Conservation (phyloP, 2,329 filamentous ascomycete genomes). For the Colletotrichum magnum region DNA sequence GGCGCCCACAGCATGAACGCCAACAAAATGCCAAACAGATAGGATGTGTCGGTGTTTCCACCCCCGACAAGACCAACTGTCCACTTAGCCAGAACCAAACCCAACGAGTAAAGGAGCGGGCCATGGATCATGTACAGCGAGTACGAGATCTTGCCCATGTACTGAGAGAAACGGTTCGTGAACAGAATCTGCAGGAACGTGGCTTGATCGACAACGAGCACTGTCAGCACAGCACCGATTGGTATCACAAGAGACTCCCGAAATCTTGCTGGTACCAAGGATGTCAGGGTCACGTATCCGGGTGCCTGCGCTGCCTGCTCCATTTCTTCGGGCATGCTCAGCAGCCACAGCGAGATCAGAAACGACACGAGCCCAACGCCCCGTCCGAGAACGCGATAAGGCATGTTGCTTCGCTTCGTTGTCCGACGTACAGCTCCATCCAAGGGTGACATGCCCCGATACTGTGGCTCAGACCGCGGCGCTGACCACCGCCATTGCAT, state of each 20-base stretch:
- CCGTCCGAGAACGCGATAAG: not conserved
- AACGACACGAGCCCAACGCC: constrained; percentile 10
- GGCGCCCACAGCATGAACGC: constrained; percentile 1
- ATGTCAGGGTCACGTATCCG: constrained; percentile 10
- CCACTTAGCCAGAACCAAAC: not conserved
- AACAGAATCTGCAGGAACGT: constrained; percentile 42
- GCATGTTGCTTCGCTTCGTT: not conserved
- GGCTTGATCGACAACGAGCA: not conserved
- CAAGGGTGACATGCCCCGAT: not conserved
- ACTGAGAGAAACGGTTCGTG: constrained; percentile 50
- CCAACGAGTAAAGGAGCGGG: constrained; percentile 26
- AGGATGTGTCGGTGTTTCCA: not conserved
- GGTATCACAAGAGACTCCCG: constrained; percentile 2
- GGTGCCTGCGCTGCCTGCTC: constrained; percentile 18
- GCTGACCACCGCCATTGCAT: constrained; percentile 2
- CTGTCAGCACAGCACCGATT: not conserved
- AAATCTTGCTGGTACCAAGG: constrained; percentile 12
- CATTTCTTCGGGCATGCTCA: constrained; percentile 26
- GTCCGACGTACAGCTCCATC: not conserved
- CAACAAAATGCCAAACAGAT: not conserved
- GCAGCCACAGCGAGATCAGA: constrained; percentile 20
- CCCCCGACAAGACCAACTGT: not conserved
- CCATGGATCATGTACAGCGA: constrained; percentile 56
- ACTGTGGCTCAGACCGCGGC: not conserved
- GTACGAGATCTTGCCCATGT: constrained; percentile 56